Percentiles rank a stretch among this genome's conserved stretches.
Evolutionary conservation across 179 eudicot genomes (phyloP).

Genomic region (Drosera spatulata): DNA sequence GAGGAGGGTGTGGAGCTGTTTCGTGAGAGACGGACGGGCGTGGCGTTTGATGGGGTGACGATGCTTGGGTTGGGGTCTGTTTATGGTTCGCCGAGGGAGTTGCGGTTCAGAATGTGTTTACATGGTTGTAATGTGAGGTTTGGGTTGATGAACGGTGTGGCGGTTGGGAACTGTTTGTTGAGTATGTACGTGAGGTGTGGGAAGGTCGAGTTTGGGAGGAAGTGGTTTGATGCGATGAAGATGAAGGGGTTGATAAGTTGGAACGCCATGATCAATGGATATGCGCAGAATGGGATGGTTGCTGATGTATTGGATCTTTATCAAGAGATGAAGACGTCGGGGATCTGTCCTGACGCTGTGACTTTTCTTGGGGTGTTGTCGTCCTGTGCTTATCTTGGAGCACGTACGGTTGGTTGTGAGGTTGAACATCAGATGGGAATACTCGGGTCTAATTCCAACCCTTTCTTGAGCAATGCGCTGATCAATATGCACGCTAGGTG

Average conservation of each 20-base stretch:
- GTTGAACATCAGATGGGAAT: conserved; percentile 42
- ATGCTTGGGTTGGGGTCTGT: conserved; percentile 53
- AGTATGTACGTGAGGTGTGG: conserved; percentile 58
- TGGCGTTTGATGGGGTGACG: conserved; percentile 33
- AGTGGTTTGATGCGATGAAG: conserved; percentile 37
- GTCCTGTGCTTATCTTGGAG: conserved; percentile 54
- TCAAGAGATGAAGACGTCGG: conserved; percentile 25
- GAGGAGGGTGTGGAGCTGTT: conserved; percentile 21
- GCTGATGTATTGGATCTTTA: conserved; percentile 46
- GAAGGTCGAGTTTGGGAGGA: conserved; percentile 32
- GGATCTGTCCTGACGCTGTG: conserved; percentile 42
- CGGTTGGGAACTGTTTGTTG: conserved; percentile 55
- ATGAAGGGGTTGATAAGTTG: conserved; percentile 51
- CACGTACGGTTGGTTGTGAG: conserved; percentile 33
- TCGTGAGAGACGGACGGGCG: conserved; percentile 22
- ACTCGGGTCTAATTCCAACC: conserved; percentile 17
- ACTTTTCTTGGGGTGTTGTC: conserved; percentile 64
- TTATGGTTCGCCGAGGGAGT: conserved; percentile 26
- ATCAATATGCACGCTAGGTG: conserved; percentile 67
- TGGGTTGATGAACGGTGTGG: conserved; percentile 33
- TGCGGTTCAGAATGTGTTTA: conserved; percentile 34
- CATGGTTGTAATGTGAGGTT: conserved; percentile 35
- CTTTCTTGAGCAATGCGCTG: conserved; percentile 30
- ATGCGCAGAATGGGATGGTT: conserved; percentile 59
- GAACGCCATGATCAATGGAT: conserved; percentile 76